Base-by-base conservation (phyloP, 768 basidiomycete species). In the Macrocybe gigantea region DNA sequence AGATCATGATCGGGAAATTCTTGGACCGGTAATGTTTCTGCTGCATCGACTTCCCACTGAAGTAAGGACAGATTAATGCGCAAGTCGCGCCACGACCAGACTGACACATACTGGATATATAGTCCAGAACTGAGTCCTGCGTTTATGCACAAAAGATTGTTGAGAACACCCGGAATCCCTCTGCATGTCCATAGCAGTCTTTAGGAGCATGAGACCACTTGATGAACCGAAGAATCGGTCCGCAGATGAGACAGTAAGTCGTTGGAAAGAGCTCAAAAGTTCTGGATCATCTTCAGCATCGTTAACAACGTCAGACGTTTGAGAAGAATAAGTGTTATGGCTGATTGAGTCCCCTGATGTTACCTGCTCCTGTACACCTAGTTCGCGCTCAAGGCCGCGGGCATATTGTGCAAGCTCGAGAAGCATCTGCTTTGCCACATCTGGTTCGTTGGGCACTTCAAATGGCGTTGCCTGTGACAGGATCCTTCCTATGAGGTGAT, bases 1-100 rank as follows among this genome's bases (percentile, higher is more conserved):
- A 92, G 66, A 43, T 78, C 74, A 2, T 55, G 53, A 2, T 75
- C 71, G 1, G 81, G 82, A 50, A 74, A 83, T 13, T 54, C 54
- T 49, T 55, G 48, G 1, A 64, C 57, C 11, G 60, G 45, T 7
- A 53, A 53, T n/a, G 57, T 46, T 2, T 56, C 53, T 9, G 63
- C 52, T 30, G 55, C 60, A 7, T 61, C 42, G 6, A 50, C 47
- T 49, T 74, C 71, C 71, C 73, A 73, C 74, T 74, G 38, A 8
- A 42, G 35, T 31, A 7, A n/a, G n/a, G 47, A 54, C 1, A 56
- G 43, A 14, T 33, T 30, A 35, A 14, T 7, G 32, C 6, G 14
- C 37, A 41, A 34, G 41, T 5, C 1, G 41, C 32, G 32, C 1
- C 22, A 11, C 10, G 11, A 11, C 35, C 12, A 35, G 6, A 46